phyloP scores from a whole-genome alignment of 805 yeast species.

The Candida rishiriensis region DNA sequence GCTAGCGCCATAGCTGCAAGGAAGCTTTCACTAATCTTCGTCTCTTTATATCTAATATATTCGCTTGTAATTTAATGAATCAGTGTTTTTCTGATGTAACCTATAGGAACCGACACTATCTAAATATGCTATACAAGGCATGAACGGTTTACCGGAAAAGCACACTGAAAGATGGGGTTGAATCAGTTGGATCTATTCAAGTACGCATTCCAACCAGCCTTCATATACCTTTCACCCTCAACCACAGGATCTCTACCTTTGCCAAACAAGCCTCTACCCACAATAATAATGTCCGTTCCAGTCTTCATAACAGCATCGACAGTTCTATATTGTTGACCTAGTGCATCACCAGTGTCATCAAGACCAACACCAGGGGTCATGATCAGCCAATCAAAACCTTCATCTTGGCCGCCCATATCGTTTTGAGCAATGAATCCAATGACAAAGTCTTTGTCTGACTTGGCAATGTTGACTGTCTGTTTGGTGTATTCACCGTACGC shows the following conservation, averaged over 20 bases:
- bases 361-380: slow-evolving; percentile 99
- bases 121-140: no score
- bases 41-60: no score
- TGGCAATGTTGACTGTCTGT: slow-evolving; percentile 82
- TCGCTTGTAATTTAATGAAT: no score
- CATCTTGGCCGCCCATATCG: slow-evolving; percentile 76
- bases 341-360: slow-evolving; percentile 91
- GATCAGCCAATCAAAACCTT: slow-evolving; percentile 90
- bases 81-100: no score
- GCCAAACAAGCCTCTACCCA: slow-evolving; percentile 96
- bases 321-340: slow-evolving; percentile 96
- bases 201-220: slow-evolving; percentile 96
- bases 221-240: slow-evolving; percentile 84
- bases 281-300: slow-evolving; percentile 94
- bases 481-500: slow-evolving; percentile 90
- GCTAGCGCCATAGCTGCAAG: no score
- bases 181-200: slow-evolving; percentile 32
- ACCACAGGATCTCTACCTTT: slow-evolving; percentile 87
- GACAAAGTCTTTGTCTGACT: slow-evolving; percentile 80
- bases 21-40: no score
- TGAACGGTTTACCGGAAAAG: no score
- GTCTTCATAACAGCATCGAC: slow-evolving; percentile 77
- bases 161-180: not conserved
- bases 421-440: slow-evolving; percentile 95
- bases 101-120: no score